phyloP scores from a whole-genome alignment of 2,329 filamentous ascomycete genomes.

The Colletotrichum falcatum region DNA sequence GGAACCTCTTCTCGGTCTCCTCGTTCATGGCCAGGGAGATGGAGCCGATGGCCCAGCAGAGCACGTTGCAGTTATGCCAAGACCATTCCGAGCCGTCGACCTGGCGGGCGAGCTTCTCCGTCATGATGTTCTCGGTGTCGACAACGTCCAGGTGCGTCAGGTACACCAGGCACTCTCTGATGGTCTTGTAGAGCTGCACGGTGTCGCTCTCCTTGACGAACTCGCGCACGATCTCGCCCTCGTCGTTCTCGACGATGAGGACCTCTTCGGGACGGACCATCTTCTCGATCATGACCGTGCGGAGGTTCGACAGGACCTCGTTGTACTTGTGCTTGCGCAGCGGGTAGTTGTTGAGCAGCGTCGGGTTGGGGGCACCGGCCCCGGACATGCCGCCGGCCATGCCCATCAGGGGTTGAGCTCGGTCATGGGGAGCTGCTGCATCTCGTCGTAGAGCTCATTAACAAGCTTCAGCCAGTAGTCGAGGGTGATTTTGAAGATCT shows the following conservation, averaged over 20 bases:
- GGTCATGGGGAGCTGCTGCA: slow-evolving; percentile 94
- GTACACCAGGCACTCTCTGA: slow-evolving; percentile 95
- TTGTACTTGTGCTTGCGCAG: slow-evolving; percentile 98
- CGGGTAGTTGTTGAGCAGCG: slow-evolving; percentile 87
- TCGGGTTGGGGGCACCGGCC: slow-evolving; percentile 86
- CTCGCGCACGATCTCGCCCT: slow-evolving; percentile 98
- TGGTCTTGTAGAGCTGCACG: slow-evolving; percentile 99
- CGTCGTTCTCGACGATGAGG: slow-evolving; percentile 98
- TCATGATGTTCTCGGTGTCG: slow-evolving; percentile 99
- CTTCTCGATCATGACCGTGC: slow-evolving; percentile 99
- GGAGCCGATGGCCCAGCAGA: slow-evolving; percentile 99
- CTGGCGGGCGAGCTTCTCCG: slow-evolving; percentile 94
- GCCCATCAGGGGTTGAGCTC: slow-evolving; percentile 88
- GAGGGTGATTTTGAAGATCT: slow-evolving; percentile 99
- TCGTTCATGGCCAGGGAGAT: slow-evolving; percentile 99
- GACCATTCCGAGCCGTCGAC: slow-evolving; percentile 98
- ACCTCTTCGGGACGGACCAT: slow-evolving; percentile 99
- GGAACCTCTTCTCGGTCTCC: slow-evolving; percentile 97
- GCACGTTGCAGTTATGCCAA: slow-evolving; percentile 99
- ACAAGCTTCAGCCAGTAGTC: slow-evolving; percentile 99
- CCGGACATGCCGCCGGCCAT: slow-evolving; percentile 80
- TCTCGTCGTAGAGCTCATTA: slow-evolving; percentile 97
- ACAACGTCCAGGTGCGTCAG: slow-evolving; percentile 97
- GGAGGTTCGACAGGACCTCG: slow-evolving; percentile 91
- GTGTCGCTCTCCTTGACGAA: slow-evolving; percentile 99